Conservation (phyloP, 805 yeast species). For the Sungouiozyma intestinalis region DNA sequence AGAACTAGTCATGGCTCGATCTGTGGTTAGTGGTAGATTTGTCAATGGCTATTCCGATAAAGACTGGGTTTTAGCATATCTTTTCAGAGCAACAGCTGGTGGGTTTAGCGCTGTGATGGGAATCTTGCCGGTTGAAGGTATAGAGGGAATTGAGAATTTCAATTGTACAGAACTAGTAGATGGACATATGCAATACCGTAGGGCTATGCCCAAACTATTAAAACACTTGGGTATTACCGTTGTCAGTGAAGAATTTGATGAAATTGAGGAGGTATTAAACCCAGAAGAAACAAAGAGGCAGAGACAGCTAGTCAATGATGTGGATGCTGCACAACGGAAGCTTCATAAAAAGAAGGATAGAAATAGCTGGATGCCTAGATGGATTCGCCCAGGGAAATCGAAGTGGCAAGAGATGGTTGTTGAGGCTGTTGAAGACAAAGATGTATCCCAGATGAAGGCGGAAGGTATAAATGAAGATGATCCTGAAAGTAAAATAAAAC, state of each 20-base stretch:
- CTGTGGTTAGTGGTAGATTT: constrained; percentile 82
- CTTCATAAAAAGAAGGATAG: constrained; percentile 34
- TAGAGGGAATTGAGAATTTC: constrained; percentile 65
- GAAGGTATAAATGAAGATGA: constrained; percentile 3
- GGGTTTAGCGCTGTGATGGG: constrained; percentile 91
- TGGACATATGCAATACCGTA: constrained; percentile 97
- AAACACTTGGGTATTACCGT: constrained; percentile 67
- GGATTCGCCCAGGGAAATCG: constrained; percentile 43
- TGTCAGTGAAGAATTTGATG: constrained; percentile 81
- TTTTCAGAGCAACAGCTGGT: constrained; percentile 92
- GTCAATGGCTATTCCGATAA: constrained; percentile 84
- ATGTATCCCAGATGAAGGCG: constrained; percentile 6
- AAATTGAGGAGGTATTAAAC: constrained; percentile 85
- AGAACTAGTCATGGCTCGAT: constrained; percentile 65
- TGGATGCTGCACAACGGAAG: constrained; percentile 71
- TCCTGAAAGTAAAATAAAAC: constrained; percentile 1
- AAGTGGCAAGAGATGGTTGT: constrained; percentile 60
- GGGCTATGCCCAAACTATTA: constrained; percentile 78
- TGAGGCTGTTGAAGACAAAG: constrained; percentile 24
- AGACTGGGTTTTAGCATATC: constrained; percentile 93
- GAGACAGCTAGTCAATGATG: constrained; percentile 69
- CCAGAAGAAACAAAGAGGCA: constrained; percentile 79
- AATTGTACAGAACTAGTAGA: constrained; percentile 81
- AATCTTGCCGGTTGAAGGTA: constrained; percentile 57
- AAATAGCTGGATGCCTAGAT: constrained; percentile 33